Conservation (phyloP, 148 eudicot genomes). For the Cornus kousa region DNA sequence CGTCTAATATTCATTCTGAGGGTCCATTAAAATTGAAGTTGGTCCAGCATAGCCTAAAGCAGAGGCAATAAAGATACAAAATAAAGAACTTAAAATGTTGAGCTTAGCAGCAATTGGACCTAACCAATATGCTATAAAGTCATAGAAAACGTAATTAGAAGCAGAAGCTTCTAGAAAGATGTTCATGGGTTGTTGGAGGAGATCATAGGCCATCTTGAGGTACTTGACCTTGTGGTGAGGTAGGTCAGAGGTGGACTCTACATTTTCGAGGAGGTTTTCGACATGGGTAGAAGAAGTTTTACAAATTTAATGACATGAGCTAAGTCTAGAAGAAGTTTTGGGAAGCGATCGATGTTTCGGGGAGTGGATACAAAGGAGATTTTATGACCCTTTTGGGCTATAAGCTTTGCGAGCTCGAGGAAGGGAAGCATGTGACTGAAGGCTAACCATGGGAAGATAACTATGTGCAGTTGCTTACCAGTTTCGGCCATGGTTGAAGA, state of each 20-base stretch:
- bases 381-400: not conserved
- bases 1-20: too few relatives aligned
- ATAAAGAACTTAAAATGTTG: not conserved
- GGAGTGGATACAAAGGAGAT: not conserved
- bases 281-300: not conserved
- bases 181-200: not conserved
- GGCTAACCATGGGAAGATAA: not conserved
- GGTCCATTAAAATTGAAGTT: too few relatives aligned
- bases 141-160: constrained; percentile 1
- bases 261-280: not conserved
- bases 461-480: not conserved
- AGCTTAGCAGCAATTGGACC: not conserved
- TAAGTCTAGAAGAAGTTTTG: not conserved
- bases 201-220: constrained; percentile 9
- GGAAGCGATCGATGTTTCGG: not conserved
- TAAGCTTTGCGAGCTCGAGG: not conserved
- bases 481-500: not conserved
- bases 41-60: not conserved
- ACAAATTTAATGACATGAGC: not conserved
- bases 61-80: not conserved
- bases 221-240: not conserved
- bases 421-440: not conserved
- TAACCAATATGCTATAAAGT: not conserved
- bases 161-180: not conserved
- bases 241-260: not conserved